These are phyloP conservation scores for Candida dendrica DNA, from an alignment of 805 yeast species.

Conservation along the genomic window DNA sequence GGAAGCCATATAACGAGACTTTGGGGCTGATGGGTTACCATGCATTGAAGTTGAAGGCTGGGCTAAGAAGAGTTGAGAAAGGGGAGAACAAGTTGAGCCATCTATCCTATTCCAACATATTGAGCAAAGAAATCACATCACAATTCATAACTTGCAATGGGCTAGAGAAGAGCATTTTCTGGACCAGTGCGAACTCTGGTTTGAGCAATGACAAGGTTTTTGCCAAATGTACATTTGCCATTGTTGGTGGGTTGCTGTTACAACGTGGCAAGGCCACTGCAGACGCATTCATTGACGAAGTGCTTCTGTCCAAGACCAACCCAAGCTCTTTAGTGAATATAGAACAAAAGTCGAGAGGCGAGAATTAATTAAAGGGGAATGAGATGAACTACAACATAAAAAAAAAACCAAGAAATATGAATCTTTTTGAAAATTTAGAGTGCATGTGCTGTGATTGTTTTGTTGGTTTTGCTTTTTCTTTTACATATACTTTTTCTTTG, in stretches of 20 bases:
- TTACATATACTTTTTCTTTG: too few relatives aligned
- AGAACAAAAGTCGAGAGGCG: background rate
- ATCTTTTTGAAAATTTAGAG: too few relatives aligned
- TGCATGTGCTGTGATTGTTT: too few relatives aligned
- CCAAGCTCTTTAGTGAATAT: slow-evolving; percentile 13
- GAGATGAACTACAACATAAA: too few relatives aligned
- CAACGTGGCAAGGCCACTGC: slow-evolving; percentile 56
- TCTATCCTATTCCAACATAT: too few relatives aligned
- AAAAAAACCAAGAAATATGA: too few relatives aligned
- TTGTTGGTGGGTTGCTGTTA: slow-evolving; percentile 62
- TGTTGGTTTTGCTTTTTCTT: too few relatives aligned
- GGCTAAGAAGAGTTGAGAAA: background rate
- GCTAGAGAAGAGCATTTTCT: background rate
- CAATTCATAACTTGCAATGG: background rate
- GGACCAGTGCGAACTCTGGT: background rate
- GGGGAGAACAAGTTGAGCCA: too few relatives aligned
- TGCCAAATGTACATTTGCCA: slow-evolving; percentile 29
- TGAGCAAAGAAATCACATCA: background rate
- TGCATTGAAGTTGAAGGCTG: slow-evolving; percentile 39
- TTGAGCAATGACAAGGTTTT: background rate
- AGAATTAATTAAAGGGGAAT: background rate
- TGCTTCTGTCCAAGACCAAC: slow-evolving; percentile 24
- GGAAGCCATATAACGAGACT: slow-evolving; percentile 84
- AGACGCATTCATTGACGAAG: slow-evolving; percentile 48
- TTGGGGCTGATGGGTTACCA: slow-evolving; percentile 48